Evolutionary conservation across 2,329 filamentous ascomycete species (phyloP).

Genomic region (Talaromyces sp.): DNA sequence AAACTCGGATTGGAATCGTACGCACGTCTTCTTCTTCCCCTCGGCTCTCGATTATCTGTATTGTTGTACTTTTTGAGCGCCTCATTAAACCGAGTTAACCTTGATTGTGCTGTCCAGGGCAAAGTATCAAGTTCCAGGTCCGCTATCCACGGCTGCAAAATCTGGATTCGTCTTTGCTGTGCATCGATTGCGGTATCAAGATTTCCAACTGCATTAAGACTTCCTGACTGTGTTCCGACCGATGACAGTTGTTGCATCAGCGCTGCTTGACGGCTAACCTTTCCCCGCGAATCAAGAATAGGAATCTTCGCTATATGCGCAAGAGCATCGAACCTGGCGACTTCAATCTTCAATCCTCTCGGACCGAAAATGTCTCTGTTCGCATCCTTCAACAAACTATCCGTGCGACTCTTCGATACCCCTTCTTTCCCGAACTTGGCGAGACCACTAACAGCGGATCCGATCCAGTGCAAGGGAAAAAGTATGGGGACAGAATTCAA

Average conservation of each 20-base stretch:
- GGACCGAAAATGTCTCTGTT: slow-evolving; percentile 25
- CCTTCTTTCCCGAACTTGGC: slow-evolving; percentile 21
- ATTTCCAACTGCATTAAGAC: not conserved
- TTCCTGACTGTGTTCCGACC: not conserved
- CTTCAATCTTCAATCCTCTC: slow-evolving; percentile 23
- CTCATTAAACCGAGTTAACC: slow-evolving; percentile 22
- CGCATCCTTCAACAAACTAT: slow-evolving; percentile 20
- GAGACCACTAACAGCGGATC: slow-evolving; percentile 20
- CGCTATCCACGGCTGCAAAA: slow-evolving; percentile 26
- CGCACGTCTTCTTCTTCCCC: not conserved
- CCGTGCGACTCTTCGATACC: slow-evolving; percentile 23
- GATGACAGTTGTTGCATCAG: slow-evolving; percentile 13
- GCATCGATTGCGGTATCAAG: not conserved
- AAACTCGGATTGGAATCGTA: not conserved
- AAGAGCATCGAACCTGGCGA: slow-evolving; percentile 25
- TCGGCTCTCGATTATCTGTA: slow-evolving; percentile 2
- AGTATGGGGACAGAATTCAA: slow-evolving; percentile 22
- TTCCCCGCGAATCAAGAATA: slow-evolving; percentile 22
- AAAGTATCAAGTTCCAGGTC: slow-evolving; percentile 20
- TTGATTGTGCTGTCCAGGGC: slow-evolving; percentile 22
- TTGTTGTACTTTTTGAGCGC: slow-evolving; percentile 21
- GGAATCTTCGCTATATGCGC: slow-evolving; percentile 24
- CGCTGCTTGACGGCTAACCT: slow-evolving; percentile 19
- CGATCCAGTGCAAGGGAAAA: slow-evolving; percentile 23
- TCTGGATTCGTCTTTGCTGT: slow-evolving; percentile 17